Conservation (phyloP, 371 early-diverging fungal genomes). For the Syncephalastrum racemosum region DNA sequence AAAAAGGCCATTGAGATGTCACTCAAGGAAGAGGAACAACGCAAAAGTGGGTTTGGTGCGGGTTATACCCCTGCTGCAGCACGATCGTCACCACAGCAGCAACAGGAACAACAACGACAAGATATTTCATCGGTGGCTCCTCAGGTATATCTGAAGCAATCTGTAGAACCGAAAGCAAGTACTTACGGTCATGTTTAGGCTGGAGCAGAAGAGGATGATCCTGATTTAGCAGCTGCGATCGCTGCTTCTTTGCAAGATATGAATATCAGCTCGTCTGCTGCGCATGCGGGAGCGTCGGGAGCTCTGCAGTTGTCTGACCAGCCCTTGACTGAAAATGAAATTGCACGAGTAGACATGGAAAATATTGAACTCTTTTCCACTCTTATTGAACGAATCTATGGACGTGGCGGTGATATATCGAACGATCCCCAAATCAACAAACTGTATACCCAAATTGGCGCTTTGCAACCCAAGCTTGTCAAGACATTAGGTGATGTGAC, state of each 20-base stretch:
- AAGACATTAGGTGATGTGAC: constrained; percentile 65
- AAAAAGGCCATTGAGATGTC: constrained; percentile 89
- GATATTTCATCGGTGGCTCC: not conserved
- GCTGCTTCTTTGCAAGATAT: constrained; percentile 87
- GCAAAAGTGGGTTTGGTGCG: constrained; percentile 27
- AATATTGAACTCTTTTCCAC: constrained; percentile 74
- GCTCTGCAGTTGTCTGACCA: not conserved
- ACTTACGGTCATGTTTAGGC: not conserved
- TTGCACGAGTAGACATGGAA: constrained; percentile 69
- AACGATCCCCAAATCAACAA: constrained; percentile 66
- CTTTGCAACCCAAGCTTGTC: constrained; percentile 72
- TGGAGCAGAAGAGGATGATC: constrained; percentile 55
- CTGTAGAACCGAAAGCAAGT: constrained; percentile 1
- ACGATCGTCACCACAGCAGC: constrained; percentile 7
- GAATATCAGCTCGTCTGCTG: constrained; percentile 18
- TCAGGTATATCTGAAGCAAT: not conserved
- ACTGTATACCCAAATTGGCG: constrained; percentile 71
- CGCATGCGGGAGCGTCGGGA: constrained; percentile 3
- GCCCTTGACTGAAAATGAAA: constrained; percentile 30
- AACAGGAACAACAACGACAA: constrained; percentile 1
- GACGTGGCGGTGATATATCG: constrained; percentile 55
- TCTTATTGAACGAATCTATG: constrained; percentile 65
- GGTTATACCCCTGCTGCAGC: constrained; percentile 31
- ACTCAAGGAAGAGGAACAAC: constrained; percentile 73
- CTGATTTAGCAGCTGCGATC: constrained; percentile 91